Evolutionary conservation across 176 grass and related monocot species (phyloP).

Genomic region (Triticum turgidum): DNA sequence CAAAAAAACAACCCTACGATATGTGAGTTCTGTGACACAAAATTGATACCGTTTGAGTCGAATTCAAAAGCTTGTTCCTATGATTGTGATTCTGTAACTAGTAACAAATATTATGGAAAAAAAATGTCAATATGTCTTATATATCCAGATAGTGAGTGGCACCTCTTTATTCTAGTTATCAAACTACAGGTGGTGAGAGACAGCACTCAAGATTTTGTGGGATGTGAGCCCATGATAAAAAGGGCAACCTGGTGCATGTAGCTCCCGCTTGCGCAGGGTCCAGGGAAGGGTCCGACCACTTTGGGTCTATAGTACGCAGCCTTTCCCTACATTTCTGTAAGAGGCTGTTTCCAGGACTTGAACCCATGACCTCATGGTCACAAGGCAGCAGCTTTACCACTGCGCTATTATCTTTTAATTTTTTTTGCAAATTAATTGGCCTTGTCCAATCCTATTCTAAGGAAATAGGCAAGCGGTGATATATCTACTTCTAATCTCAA

Average conservation of each 20-base stretch:
- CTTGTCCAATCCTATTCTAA: not conserved
- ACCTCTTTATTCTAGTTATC: not conserved
- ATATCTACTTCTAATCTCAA: conserved; percentile 13
- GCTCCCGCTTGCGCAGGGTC: too few relatives aligned
- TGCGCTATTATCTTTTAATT: not conserved
- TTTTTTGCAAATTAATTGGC: not conserved
- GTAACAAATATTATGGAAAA: not conserved
- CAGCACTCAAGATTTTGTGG: not conserved
- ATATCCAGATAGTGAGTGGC: not conserved
- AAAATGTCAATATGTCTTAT: not conserved
- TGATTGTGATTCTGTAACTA: not conserved
- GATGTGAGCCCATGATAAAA: not conserved
- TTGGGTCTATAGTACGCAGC: too few relatives aligned
- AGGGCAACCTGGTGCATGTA: too few relatives aligned
- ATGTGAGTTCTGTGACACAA: not conserved
- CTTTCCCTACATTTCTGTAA: too few relatives aligned
- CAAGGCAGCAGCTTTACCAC: too few relatives aligned
- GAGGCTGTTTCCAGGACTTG: too few relatives aligned
- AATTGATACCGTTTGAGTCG: not conserved
- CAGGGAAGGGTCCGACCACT: too few relatives aligned
- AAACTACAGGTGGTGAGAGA: conserved; percentile 5
- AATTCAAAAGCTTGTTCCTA: not conserved
- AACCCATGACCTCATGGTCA: too few relatives aligned
- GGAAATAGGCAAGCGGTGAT: not conserved
- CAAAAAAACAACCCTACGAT: not conserved